Percentiles rank a stretch among this genome's conserved stretches.
Conservation (phyloP, 2,329 filamentous ascomycete genomes). For the Dichotomopilus funicola region DNA sequence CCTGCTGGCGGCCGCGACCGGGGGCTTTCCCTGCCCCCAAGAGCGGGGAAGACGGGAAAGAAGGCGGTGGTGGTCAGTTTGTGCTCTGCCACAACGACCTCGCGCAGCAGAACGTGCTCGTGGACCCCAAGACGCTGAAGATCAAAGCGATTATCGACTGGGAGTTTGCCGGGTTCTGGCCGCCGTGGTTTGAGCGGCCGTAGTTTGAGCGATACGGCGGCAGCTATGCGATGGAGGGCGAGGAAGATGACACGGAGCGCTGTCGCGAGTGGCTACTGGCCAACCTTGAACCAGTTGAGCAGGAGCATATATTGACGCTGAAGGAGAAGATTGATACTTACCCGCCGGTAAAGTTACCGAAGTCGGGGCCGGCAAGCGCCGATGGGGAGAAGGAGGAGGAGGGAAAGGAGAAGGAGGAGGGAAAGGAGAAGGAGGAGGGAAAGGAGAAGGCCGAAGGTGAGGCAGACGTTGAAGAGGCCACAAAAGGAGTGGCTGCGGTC, state of each 20-base stretch:
- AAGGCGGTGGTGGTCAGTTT: neutral
- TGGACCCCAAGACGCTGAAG: conserved; percentile 18
- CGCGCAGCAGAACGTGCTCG: conserved; percentile 17
- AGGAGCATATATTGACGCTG: no score
- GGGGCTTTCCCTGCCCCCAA: neutral
- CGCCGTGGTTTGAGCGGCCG: conserved; percentile 18
- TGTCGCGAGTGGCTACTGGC: no score
- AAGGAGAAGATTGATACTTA: no score
- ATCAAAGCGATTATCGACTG: conserved; percentile 20
- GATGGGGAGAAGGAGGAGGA: no score
- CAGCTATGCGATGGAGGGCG: conserved; percentile 6
- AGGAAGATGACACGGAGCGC: conserved; percentile 7
- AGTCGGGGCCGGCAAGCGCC: no score
- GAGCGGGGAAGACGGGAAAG: neutral
- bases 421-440: no score
- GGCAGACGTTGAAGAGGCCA: no score
- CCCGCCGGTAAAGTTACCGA: no score
- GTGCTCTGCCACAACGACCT: conserved; percentile 17
- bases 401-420: no score
- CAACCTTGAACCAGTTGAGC: no score
- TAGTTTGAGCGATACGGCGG: conserved; percentile 18
- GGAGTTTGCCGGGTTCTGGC: conserved; percentile 20
- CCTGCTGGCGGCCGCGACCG: neutral
- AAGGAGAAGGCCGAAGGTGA: no score
- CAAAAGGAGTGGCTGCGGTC: no score